phyloP scores from a whole-genome alignment of 2,329 filamentous ascomycete species.

The Cercospora sp. region DNA sequence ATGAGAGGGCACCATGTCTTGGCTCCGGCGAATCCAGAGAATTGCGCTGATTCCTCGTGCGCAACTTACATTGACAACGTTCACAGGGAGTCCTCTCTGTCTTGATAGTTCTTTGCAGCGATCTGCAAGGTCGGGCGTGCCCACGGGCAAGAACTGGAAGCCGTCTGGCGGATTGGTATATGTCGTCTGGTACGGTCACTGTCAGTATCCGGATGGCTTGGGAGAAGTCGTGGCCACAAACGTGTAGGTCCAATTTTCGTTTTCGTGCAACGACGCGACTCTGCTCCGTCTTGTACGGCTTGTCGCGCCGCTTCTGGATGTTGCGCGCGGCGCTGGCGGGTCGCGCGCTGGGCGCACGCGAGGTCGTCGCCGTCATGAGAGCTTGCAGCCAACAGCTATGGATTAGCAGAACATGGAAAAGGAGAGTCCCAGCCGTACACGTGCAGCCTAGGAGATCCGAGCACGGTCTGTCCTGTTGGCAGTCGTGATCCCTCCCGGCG shows the following conservation, averaged over 20 bases:
- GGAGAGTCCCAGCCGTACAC: conserved; percentile 11
- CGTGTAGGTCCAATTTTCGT: conserved; percentile 57
- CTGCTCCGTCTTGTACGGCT: conserved; percentile 59
- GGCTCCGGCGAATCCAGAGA: neutral
- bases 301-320: conserved; percentile 41
- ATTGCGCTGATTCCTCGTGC: neutral
- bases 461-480: neutral
- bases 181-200: conserved; percentile 48
- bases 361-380: conserved; percentile 22
- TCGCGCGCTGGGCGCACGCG: conserved; percentile 24
- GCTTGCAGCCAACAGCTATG: conserved; percentile 13
- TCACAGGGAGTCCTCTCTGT: conserved; percentile 54
- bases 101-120: conserved; percentile 62
- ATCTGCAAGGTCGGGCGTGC: conserved; percentile 60
- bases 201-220: conserved; percentile 31
- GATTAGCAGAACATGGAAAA: conserved; percentile 24
- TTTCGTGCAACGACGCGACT: conserved; percentile 60
- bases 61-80: conserved; percentile 60
- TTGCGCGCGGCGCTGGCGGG: conserved; percentile 31
- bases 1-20: conserved; percentile 9
- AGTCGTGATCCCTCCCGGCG: neutral
- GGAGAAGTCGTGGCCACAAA: conserved; percentile 36
- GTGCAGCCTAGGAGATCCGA: conserved; percentile 8
- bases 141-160: conserved; percentile 63
- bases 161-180: conserved; percentile 57